Percentiles rank a stretch among this genome's conserved stretches.
Conservation (phyloP, 2,329 filamentous ascomycete species). For the Sporothrix euskadiensis region DNA sequence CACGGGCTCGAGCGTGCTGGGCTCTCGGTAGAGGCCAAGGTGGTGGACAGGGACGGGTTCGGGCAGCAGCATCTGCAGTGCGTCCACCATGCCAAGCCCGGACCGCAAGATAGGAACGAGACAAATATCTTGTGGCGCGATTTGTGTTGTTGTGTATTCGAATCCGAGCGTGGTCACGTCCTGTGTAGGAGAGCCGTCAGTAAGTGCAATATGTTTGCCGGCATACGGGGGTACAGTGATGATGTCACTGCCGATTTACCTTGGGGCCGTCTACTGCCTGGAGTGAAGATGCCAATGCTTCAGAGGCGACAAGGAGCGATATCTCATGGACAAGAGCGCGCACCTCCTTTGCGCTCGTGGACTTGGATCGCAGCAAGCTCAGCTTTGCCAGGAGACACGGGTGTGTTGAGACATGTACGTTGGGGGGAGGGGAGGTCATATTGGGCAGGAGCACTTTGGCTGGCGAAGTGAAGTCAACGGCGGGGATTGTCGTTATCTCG, state of each 20-base stretch:
- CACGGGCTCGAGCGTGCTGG: constrained; percentile 80
- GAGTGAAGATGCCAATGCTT: constrained; percentile 71
- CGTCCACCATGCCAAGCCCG: constrained; percentile 87
- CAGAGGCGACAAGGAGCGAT: constrained; percentile 74
- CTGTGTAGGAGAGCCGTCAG: constrained; percentile 45
- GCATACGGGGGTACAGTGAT: background rate
- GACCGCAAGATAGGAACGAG: constrained; percentile 92
- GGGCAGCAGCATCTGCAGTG: constrained; percentile 80
- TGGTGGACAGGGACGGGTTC: constrained; percentile 81
- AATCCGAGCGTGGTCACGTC: constrained; percentile 77
- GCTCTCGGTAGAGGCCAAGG: constrained; percentile 91
- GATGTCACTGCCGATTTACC: constrained; percentile 50
- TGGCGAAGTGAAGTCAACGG: background rate
- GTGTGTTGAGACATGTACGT: constrained; percentile 78
- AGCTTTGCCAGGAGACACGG: constrained; percentile 87
- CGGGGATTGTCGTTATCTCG: background rate
- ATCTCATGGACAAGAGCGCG: constrained; percentile 86
- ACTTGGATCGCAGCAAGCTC: constrained; percentile 77
- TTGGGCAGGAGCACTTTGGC: background rate
- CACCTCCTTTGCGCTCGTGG: constrained; percentile 70
- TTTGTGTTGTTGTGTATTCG: constrained; percentile 65
- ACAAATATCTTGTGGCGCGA: constrained; percentile 68
- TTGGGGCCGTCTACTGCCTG: constrained; percentile 59
- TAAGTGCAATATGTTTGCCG: background rate
- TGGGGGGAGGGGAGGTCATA: constrained; percentile 49